These are phyloP conservation scores for Alternaria conjuncta DNA, from an alignment of 2,329 filamentous ascomycete species.

Conservation along the genomic window DNA sequence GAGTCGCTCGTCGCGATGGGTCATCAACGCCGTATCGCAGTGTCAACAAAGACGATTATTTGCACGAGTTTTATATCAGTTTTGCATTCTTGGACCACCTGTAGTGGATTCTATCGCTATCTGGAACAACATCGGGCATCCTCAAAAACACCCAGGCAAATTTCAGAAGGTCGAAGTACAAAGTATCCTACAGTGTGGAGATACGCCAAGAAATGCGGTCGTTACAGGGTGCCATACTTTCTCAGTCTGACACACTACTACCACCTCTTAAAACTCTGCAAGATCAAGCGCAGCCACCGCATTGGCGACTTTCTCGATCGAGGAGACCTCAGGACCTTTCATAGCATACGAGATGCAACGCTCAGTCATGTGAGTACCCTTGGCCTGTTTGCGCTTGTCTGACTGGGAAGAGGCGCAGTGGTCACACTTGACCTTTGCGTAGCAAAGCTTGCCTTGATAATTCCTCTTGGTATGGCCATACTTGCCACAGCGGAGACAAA, in stretches of 20 bases:
- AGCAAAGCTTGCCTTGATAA: not conserved
- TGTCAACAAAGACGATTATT: not conserved
- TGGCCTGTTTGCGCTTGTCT: not conserved
- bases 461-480: conserved; percentile 1
- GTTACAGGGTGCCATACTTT: not conserved
- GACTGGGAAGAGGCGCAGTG: not conserved
- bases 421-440: not conserved
- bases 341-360: conserved; percentile 6
- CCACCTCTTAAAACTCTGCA: not conserved
- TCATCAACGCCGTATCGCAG: not conserved
- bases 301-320: not conserved
- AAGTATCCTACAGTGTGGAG: not conserved
- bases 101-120: not conserved
- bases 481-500: conserved; percentile 9
- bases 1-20: not conserved
- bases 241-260: not conserved
- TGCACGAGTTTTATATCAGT: not conserved
- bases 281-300: not conserved
- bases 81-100: not conserved
- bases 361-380: not conserved
- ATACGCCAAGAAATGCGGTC: not conserved
- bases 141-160: not conserved
- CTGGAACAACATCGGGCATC: not conserved
- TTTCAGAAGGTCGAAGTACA: not conserved
- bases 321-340: not conserved